These are phyloP conservation scores for Monilinia laxa DNA, from an alignment of 2,329 filamentous ascomycete species.

Conservation along the genomic window DNA sequence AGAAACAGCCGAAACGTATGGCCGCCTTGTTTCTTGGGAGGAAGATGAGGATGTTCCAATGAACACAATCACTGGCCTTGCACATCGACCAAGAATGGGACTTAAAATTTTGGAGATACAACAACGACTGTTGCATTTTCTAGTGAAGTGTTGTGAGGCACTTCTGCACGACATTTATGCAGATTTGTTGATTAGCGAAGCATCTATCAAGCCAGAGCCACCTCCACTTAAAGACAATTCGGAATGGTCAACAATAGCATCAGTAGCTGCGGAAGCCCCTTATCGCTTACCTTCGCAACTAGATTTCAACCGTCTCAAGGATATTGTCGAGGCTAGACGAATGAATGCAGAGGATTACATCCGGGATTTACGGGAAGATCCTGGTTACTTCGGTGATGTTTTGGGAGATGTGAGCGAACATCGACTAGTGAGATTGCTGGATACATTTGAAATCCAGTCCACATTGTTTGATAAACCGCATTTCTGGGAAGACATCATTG, in stretches of 20 bases:
- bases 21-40: slow-evolving; percentile 42
- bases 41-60: slow-evolving; percentile 43
- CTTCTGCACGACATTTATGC: slow-evolving; percentile 53
- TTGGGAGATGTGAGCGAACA: slow-evolving; percentile 44
- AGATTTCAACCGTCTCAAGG: slow-evolving; percentile 47
- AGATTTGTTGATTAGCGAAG: slow-evolving; percentile 36
- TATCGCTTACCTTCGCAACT: slow-evolving; percentile 51
- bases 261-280: slow-evolving; percentile 50
- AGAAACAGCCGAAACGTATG: slow-evolving; percentile 41
- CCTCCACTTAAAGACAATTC: slow-evolving; percentile 38
- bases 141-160: slow-evolving; percentile 48
- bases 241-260: slow-evolving; percentile 44
- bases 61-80: slow-evolving; percentile 41
- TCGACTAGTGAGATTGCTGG: slow-evolving; percentile 46
- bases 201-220: slow-evolving; percentile 44
- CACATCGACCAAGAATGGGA: slow-evolving; percentile 48
- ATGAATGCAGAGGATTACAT: slow-evolving; percentile 53
- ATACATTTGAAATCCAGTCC: slow-evolving; percentile 39
- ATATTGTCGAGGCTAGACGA: slow-evolving; percentile 46
- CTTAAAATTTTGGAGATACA: slow-evolving; percentile 54
- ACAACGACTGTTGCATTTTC: slow-evolving; percentile 48
- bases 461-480: slow-evolving; percentile 28
- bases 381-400: not conserved
- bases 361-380: slow-evolving; percentile 45
- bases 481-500: slow-evolving; percentile 46